These are phyloP conservation scores for Talaromyces sp. DNA, from an alignment of 2,329 filamentous ascomycete genomes.

Conservation along the genomic window DNA sequence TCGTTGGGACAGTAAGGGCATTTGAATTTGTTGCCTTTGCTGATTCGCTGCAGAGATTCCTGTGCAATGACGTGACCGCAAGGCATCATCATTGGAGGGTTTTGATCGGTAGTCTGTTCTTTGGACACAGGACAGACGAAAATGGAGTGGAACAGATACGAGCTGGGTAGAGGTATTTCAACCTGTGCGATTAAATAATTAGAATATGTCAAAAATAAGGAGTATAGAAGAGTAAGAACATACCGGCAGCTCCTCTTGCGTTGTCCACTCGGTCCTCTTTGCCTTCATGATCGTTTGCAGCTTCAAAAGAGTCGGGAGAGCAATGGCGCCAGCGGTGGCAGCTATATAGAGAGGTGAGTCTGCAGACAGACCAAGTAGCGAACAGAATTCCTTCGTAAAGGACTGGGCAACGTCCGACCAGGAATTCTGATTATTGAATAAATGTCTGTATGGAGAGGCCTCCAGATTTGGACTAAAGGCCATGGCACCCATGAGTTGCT, in stretches of 20 bases:
- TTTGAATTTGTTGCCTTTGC: constrained; percentile 78
- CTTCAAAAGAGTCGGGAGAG: constrained; percentile 82
- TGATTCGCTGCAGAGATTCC: constrained; percentile 73
- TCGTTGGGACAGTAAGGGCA: constrained; percentile 94
- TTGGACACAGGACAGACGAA: constrained; percentile 98
- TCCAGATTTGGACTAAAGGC: constrained; percentile 70
- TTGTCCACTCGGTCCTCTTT: constrained; percentile 92
- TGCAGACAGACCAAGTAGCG: constrained; percentile 78
- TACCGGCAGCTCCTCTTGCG: constrained; percentile 81
- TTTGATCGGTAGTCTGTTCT: constrained; percentile 86
- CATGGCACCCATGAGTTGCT: constrained; percentile 75
- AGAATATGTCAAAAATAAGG: neutral
- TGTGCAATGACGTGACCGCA: constrained; percentile 91
- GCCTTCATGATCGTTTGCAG: constrained; percentile 81
- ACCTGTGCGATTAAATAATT: constrained; percentile 36
- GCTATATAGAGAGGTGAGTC: constrained; percentile 92
- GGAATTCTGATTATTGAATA: constrained; percentile 69
- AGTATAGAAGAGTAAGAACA: constrained; percentile 46
- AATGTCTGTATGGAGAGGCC: constrained; percentile 69
- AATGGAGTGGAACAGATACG: constrained; percentile 81
- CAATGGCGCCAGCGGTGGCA: constrained; percentile 85
- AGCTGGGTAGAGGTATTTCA: constrained; percentile 60
- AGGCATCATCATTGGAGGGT: constrained; percentile 94
- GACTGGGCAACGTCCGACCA: constrained; percentile 82
- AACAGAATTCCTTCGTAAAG: constrained; percentile 94